A percentile compares a stretch with the other conserved stretches of the same genome.
Conservation (phyloP, 2,329 filamentous ascomycete species). For the Trichophyton rubrum region DNA sequence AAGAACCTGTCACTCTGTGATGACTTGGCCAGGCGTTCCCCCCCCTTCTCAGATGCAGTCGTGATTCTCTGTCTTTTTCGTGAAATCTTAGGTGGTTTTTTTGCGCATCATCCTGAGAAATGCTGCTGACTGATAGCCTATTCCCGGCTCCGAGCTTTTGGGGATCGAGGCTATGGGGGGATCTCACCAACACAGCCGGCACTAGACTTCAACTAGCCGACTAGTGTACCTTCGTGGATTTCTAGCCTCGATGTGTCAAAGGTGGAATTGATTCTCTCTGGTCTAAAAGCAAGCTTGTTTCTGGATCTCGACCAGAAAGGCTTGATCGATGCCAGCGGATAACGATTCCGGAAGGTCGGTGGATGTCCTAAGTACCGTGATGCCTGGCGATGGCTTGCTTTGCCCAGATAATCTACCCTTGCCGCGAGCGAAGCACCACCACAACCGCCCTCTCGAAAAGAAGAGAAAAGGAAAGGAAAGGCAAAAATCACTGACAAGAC, state of each 20-base stretch:
- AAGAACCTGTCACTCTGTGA: not conserved
- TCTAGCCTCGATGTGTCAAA: slow-evolving; percentile 1
- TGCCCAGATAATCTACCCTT: not conserved
- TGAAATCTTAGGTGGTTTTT: not conserved
- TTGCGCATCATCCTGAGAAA: not conserved
- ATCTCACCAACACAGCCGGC: not conserved
- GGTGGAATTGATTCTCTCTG: not conserved
- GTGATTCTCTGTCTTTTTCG: not conserved
- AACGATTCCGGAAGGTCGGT: slow-evolving; percentile 3
- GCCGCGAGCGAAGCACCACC: not conserved
- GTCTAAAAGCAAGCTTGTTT: not conserved
- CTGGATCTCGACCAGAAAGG: not conserved
- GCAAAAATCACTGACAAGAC: not conserved
- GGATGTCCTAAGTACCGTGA: not conserved
- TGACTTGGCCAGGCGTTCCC: not conserved
- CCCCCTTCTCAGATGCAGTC: not conserved
- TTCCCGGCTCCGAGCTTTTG: not conserved
- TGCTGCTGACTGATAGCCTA: slow-evolving; percentile 1
- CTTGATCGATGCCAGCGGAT: not conserved
- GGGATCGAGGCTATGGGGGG: not conserved
- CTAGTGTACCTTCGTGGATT: not conserved
- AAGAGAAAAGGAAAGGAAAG: not conserved
- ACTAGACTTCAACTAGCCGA: not conserved
- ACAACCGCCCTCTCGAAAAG: not conserved
- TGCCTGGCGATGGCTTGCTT: not conserved